Conservation (phyloP, 2,329 filamentous ascomycete genomes). For the Trichoderma polysporum region DNA sequence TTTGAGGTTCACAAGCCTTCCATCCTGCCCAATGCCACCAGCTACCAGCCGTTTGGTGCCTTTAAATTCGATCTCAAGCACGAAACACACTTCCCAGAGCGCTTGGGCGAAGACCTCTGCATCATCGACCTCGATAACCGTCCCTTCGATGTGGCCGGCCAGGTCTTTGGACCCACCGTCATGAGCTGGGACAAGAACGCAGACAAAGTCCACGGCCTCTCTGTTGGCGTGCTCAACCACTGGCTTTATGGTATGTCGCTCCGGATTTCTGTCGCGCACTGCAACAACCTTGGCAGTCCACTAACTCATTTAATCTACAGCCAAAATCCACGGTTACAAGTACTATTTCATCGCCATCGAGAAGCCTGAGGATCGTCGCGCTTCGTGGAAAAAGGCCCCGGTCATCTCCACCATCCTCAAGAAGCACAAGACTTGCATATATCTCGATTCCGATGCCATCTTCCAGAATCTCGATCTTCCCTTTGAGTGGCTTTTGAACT, state of each 20-base stretch:
- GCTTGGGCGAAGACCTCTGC: constrained; percentile 42
- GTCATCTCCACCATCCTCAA: constrained; percentile 44
- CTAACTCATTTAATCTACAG: constrained; percentile 31
- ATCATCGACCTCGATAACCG: constrained; percentile 48
- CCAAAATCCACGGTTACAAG: constrained; percentile 48
- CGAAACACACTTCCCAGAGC: constrained; percentile 34
- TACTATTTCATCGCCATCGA: constrained; percentile 46
- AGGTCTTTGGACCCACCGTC: constrained; percentile 36
- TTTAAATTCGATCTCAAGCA: constrained; percentile 34
- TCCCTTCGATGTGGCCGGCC: constrained; percentile 36
- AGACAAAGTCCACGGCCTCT: constrained; percentile 37
- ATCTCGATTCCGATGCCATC: constrained; percentile 47
- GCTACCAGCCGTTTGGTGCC: constrained; percentile 35
- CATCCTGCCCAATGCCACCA: constrained; percentile 28
- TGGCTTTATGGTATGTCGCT: constrained; percentile 41
- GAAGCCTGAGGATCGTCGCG: constrained; percentile 41
- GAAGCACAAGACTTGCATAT: constrained; percentile 45
- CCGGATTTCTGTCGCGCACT: neutral
- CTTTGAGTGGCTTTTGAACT: constrained; percentile 49
- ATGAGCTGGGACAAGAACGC: constrained; percentile 41
- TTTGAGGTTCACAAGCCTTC: constrained; percentile 35
- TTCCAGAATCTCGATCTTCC: constrained; percentile 45
- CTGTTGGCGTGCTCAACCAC: constrained; percentile 45
- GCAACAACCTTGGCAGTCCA: neutral
- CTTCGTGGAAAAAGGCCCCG: constrained; percentile 48